Evolutionary conservation across 805 yeast species (phyloP).

Genomic region (Starmerella apis): DNA sequence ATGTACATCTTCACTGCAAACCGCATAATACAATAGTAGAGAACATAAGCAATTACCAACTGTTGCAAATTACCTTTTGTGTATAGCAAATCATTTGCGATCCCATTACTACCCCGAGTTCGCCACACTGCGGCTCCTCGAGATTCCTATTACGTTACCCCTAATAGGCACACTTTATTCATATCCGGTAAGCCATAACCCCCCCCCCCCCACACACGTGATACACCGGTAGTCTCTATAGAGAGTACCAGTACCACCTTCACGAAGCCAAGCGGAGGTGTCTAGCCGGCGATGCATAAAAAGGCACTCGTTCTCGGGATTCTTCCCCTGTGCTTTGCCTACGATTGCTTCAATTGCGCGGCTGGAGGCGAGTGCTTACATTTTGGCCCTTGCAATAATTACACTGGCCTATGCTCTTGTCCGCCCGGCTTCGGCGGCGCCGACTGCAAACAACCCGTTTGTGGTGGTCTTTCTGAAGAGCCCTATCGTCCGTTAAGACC

Average conservation of each 20-base stretch:
- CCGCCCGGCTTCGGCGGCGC: slow-evolving; percentile 86
- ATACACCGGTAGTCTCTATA: not conserved
- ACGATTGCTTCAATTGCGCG: slow-evolving; percentile 78
- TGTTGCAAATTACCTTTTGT: no score
- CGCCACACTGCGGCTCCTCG: not conserved
- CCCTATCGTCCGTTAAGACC: slow-evolving; percentile 48
- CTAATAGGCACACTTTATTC: not conserved
- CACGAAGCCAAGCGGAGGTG: not conserved
- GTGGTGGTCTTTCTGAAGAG: slow-evolving; percentile 70
- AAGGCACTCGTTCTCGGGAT: not conserved
- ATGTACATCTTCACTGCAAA: no score
- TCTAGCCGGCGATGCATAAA: not conserved
- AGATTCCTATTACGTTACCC: not conserved
- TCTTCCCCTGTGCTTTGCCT: slow-evolving; percentile 9
- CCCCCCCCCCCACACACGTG: not conserved
- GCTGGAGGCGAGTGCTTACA: slow-evolving; percentile 81
- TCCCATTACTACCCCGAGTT: no score
- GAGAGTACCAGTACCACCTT: not conserved
- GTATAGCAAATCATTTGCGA: no score
- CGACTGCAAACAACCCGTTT: slow-evolving; percentile 78
- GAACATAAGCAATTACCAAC: no score
- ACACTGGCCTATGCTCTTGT: slow-evolving; percentile 87
- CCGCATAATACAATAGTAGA: no score
- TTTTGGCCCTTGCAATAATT: slow-evolving; percentile 76
- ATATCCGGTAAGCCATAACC: not conserved